Conservation (phyloP, 2,329 filamentous ascomycete genomes). For the Xylariomycetidae sp. region DNA sequence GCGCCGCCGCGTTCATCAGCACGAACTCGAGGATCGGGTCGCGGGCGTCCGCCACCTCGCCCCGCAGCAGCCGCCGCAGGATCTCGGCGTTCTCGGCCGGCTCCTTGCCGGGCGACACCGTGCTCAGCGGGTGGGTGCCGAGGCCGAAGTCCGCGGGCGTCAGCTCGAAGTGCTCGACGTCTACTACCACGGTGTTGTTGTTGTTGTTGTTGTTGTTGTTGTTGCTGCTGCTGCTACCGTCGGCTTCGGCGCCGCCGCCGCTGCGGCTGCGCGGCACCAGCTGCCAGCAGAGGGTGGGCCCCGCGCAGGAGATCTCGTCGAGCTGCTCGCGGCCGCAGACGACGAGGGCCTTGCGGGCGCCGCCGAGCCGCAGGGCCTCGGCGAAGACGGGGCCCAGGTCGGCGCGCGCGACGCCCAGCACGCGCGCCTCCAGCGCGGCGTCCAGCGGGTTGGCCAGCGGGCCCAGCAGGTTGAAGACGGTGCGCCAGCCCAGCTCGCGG, state of each 20-base stretch:
- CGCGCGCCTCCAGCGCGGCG: slow-evolving; percentile 74
- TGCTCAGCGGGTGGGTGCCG: slow-evolving; percentile 62
- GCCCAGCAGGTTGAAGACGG: slow-evolving; percentile 95
- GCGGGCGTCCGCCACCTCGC: slow-evolving; percentile 65
- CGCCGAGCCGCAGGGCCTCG: slow-evolving; percentile 70
- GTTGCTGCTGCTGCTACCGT: no score
- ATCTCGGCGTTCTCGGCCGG: slow-evolving; percentile 85
- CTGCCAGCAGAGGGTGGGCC: slow-evolving; percentile 83
- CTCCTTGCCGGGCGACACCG: slow-evolving; percentile 78
- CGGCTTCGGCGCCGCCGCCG: no score
- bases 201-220: no score
- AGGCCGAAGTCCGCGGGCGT: slow-evolving; percentile 85
- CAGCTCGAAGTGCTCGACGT: slow-evolving; percentile 71
- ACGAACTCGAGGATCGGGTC: slow-evolving; percentile 91
- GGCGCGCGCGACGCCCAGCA: slow-evolving; percentile 87
- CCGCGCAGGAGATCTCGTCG: slow-evolving; percentile 91
- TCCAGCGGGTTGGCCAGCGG: slow-evolving; percentile 89
- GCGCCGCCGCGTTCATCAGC: slow-evolving; percentile 83
- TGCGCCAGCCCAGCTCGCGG: slow-evolving; percentile 84
- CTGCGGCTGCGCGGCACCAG: slow-evolving; percentile 45
- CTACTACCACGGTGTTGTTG: no score
- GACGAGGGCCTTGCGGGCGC: slow-evolving; percentile 76
- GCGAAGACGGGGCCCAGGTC: slow-evolving; percentile 86
- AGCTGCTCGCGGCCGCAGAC: slow-evolving; percentile 93
- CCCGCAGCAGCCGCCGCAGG: slow-evolving; percentile 67